These are phyloP conservation scores for Chalciporus chontae DNA, from an alignment of 768 basidiomycete species.

Conservation along the genomic window DNA sequence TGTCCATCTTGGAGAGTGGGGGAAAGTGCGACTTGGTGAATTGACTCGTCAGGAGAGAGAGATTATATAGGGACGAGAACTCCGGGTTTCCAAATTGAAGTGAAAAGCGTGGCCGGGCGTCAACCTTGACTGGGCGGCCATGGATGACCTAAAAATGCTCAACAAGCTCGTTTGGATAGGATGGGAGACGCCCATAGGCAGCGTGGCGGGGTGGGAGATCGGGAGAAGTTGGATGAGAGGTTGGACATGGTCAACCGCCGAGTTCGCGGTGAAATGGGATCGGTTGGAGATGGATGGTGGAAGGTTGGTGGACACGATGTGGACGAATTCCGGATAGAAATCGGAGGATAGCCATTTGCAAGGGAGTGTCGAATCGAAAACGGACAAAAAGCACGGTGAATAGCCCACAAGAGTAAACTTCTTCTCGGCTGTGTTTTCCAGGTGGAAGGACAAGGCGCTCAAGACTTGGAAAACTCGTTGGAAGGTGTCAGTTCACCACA, in stretches of 20 bases:
- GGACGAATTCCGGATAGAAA: conserved; percentile 10
- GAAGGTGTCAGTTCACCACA: background rate
- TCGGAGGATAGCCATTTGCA: conserved; percentile 5
- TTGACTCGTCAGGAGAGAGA: conserved; percentile 7
- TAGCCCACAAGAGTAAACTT: background rate
- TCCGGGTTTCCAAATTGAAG: conserved; percentile 7
- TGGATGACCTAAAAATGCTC: conserved; percentile 1
- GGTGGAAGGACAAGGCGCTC: conserved; percentile 2
- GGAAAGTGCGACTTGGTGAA: background rate
- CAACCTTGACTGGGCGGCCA: conserved; percentile 1
- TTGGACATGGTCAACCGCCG: conserved; percentile 1
- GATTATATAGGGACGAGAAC: conserved; percentile 20
- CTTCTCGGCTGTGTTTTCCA: conserved; percentile 18
- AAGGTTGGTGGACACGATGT: background rate
- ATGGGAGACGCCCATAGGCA: conserved; percentile 11
- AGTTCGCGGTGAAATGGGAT: background rate
- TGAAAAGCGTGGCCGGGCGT: conserved; percentile 9
- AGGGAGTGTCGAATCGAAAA: background rate
- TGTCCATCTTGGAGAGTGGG: conserved; percentile 11
- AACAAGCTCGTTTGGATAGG: background rate
- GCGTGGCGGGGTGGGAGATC: conserved; percentile 2
- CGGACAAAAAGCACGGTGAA: background rate
- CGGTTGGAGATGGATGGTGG: background rate
- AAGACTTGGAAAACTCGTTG: background rate
- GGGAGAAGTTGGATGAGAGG: background rate